Evolutionary conservation across 768 basidiomycete genomes (phyloP).

Genomic region (Phallus indusiatus): DNA sequence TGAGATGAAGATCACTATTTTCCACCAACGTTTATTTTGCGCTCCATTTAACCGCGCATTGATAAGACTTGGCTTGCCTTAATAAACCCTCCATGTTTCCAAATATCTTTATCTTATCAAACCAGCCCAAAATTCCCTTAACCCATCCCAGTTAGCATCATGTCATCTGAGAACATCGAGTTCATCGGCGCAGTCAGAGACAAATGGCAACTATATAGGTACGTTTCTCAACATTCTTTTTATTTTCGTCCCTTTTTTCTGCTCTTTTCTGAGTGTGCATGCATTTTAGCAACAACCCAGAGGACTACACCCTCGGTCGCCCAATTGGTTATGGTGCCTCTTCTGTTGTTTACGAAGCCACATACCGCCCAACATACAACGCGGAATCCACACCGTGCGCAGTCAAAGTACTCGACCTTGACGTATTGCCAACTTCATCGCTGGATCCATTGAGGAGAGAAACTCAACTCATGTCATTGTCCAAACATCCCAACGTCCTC

Average conservation of each 20-base stretch:
- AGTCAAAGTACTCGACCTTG: conserved; percentile 85
- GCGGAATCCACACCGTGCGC: conserved; percentile 48
- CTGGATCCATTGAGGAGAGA: conserved; percentile 72
- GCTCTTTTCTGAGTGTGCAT: background rate
- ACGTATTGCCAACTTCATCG: conserved; percentile 60
- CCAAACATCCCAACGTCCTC: conserved; percentile 88
- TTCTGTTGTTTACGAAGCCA: conserved; percentile 79
- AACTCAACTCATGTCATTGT: conserved; percentile 86
- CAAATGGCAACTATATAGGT: conserved; percentile 80
- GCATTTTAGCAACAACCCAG: conserved; percentile 46
- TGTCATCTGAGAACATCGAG: conserved; percentile 18
- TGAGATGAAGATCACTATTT: no score
- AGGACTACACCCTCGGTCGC: conserved; percentile 66
- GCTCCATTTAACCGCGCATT: background rate
- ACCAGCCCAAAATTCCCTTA: background rate
- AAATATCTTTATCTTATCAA: background rate
- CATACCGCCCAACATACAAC: conserved; percentile 37
- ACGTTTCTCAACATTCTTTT: conserved; percentile 10
- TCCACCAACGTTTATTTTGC: no score
- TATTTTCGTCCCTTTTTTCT: background rate
- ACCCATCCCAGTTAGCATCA: background rate
- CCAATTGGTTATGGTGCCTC: conserved; percentile 90
- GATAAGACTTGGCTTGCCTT: background rate
- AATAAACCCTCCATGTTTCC: background rate
- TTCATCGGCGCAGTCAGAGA: conserved; percentile 77